Percentiles rank a stretch among this genome's conserved stretches.
phyloP scores from a whole-genome alignment of 2,329 filamentous ascomycete species.

The Aspergillus felis region DNA sequence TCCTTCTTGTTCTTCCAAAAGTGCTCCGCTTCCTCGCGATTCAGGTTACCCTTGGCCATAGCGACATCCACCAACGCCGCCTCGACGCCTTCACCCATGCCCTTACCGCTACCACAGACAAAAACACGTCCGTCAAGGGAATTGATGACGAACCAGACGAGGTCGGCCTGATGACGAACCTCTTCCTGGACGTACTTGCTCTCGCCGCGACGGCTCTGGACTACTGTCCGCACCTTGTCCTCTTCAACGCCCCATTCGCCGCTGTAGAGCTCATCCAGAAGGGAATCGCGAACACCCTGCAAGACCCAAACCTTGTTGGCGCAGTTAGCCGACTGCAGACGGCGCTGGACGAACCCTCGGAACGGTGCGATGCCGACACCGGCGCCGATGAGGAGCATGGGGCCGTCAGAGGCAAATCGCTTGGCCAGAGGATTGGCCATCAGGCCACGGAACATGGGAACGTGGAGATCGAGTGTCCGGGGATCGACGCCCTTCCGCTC shows the following conservation, averaged over 20 bases:
- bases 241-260: conserved; percentile 96
- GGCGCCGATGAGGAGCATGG: conserved; percentile 95
- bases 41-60: conserved; percentile 86
- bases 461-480: conserved; percentile 59
- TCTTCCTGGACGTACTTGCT: conserved; percentile 96
- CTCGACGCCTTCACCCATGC: conserved; percentile 97
- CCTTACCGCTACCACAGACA: conserved; percentile 90
- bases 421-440: conserved; percentile 95
- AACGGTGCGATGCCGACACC: conserved; percentile 97
- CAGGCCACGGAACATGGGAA: conserved; percentile 97
- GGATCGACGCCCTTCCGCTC: conserved; percentile 56
- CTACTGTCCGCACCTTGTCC: conserved; percentile 76
- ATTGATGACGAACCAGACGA: conserved; percentile 99
- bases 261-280: conserved; percentile 92
- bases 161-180: conserved; percentile 81
- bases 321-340: conserved; percentile 89
- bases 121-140: conserved; percentile 93
- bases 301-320: conserved; percentile 98
- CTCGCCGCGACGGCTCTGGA: conserved; percentile 70
- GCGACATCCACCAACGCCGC: conserved; percentile 82
- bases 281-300: conserved; percentile 87
- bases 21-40: conserved; percentile 71
- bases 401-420: conserved; percentile 88
- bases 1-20: conserved; percentile 94
- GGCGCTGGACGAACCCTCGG: conserved; percentile 92